phyloP scores from a whole-genome alignment of 2,329 filamentous ascomycete genomes.

The Drechslerella coelobrocha region DNA sequence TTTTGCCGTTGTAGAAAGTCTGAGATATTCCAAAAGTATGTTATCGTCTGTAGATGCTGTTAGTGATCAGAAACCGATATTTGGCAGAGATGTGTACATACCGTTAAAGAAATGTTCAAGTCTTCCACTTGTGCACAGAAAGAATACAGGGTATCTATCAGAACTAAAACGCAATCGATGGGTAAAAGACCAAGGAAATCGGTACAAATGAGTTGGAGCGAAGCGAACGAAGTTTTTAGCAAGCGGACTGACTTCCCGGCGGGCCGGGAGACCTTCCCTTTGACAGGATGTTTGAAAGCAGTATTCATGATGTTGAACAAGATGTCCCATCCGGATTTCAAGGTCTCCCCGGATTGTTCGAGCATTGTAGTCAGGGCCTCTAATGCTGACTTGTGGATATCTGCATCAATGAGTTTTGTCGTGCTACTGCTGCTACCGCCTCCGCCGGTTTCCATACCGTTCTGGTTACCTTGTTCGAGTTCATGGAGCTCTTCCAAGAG shows the following conservation, averaged over 20 bases:
- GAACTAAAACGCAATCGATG: conserved; percentile 73
- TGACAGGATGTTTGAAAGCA: conserved; percentile 67
- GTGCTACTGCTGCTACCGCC: conserved; percentile 42
- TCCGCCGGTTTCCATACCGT: conserved; percentile 64
- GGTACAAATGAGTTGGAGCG: conserved; percentile 89
- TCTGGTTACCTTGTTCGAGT: conserved; percentile 71
- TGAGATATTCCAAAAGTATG: conserved; percentile 94
- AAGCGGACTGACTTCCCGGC: conserved; percentile 52
- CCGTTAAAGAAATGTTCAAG: conserved; percentile 91
- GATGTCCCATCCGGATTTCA: conserved; percentile 82
- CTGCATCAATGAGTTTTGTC: conserved; percentile 66
- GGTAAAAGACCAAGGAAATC: conserved; percentile 82
- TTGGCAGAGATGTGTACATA: conserved; percentile 57
- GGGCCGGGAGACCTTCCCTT: conserved; percentile 27
- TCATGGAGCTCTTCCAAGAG: conserved; percentile 58
- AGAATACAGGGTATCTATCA: conserved; percentile 85
- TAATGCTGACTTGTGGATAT: conserved; percentile 79
- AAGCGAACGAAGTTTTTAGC: conserved; percentile 82
- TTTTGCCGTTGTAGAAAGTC: conserved; percentile 71
- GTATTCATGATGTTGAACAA: conserved; percentile 85
- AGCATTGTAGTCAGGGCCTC: conserved; percentile 82
- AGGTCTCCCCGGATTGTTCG: conserved; percentile 84
- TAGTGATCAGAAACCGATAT: conserved; percentile 40
- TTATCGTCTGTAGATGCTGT: conserved; percentile 70
- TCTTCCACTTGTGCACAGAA: conserved; percentile 91